Evolutionary conservation across 2,329 filamentous ascomycete species (phyloP), one percentile per base, ranked within the genome.

Genomic region (Beauveria rudraprayagi): DNA sequence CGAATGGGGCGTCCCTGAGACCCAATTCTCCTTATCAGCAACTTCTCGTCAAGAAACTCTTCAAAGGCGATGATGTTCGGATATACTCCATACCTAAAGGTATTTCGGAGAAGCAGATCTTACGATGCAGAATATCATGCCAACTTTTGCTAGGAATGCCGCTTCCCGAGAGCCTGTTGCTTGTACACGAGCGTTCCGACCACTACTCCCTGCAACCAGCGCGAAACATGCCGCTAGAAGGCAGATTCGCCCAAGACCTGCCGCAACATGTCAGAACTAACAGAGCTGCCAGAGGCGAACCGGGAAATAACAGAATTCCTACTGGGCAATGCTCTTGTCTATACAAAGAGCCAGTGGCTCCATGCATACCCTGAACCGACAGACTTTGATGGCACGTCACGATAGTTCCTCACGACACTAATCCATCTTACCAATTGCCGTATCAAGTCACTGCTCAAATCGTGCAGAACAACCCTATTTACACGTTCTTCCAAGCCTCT

Each of bases 121-220:
- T 22, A 22, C 34, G 16, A 10, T 51, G 19, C 4, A 22, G 34
- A 28, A 50, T 6, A 19, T 16, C 19, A 19, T 16, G n/a, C 28
- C 24, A 16, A 47, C 2, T 10, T 17, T 30, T 48, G 3, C 9
- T 41, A 68, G 66, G 66, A 40, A 66, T 62, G n/a, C n/a, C 3
- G 1, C 59, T 68, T 6, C 66, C 66, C 0, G 59, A 66, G 1
- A 56, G 66, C 59, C 41, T 67, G 17, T 22, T 67, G 11, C 62
- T 66, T 1, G 66, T 68, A 1, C 67, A 68, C 51, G 66, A 68
- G 53, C 66, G 63, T 9, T 40, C 63, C 16, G 67, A 68, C 46
- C 65, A 67, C 52, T 67, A 64, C 46, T 67, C 65, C 1, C 63
- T 67, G 5, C 67, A 67, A 34, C 66, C 66, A 22, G 66, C 61